phyloP scores from a whole-genome alignment of 164 flowering plant genomes.

The Protea cynaroides region DNA sequence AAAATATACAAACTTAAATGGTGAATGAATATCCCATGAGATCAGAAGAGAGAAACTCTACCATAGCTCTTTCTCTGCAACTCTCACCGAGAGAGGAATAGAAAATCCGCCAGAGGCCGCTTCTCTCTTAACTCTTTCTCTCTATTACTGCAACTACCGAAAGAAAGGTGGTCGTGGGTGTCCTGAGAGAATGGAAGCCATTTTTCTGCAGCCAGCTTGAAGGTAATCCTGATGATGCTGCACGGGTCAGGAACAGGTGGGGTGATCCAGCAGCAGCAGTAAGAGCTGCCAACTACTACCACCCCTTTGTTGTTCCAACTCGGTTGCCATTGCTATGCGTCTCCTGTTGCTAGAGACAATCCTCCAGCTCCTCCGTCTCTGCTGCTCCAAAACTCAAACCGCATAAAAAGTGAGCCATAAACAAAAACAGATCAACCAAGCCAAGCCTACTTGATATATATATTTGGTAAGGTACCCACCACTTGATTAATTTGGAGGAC shows the following conservation, averaged over 20 bases:
- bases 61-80: no score
- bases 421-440: neutral
- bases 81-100: no score
- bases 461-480: slow-evolving; percentile 30
- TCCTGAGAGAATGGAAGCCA: slow-evolving; percentile 24
- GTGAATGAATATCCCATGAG: no score
- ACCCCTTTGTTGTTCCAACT: slow-evolving; percentile 10
- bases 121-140: no score
- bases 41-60: no score
- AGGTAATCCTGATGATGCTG: slow-evolving; percentile 97
- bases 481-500: slow-evolving; percentile 40
- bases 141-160: no score
- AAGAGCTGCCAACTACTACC: neutral
- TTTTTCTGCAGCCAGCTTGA: slow-evolving; percentile 19
- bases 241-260: slow-evolving; percentile 46
- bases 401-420: neutral
- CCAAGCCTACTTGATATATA: no score
- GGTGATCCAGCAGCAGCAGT: slow-evolving; percentile 24
- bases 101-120: no score
- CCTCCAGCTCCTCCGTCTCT: slow-evolving; percentile 35
- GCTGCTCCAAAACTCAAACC: no score
- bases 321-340: slow-evolving; percentile 5
- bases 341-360: slow-evolving; percentile 27
- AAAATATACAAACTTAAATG: no score
- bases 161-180: no score